phyloP scores from a whole-genome alignment of 2,329 filamentous ascomycete species.

The Colletotrichum australisinense region DNA sequence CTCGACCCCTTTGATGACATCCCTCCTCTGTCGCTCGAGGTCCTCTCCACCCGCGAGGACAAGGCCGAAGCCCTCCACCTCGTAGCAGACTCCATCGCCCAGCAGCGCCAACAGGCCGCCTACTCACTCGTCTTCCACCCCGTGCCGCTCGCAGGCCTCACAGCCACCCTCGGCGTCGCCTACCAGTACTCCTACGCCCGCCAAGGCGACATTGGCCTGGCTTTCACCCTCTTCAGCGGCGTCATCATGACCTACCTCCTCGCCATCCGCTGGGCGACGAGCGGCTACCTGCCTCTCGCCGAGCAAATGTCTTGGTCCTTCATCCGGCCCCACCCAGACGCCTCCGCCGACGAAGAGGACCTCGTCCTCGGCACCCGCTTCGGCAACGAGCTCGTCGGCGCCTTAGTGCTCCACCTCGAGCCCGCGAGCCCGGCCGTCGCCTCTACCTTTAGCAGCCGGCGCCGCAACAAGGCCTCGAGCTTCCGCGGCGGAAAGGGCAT shows the following conservation, averaged over 20 bases:
- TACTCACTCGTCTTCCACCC: constrained; percentile 73
- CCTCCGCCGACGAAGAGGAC: constrained; percentile 57
- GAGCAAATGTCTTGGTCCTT: constrained; percentile 72
- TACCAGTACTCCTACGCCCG: constrained; percentile 60
- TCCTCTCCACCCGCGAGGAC: constrained; percentile 66
- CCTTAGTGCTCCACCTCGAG: constrained; percentile 76
- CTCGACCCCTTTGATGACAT: constrained; percentile 60
- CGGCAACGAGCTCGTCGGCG: constrained; percentile 76
- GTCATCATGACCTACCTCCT: constrained; percentile 73
- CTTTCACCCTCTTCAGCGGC: constrained; percentile 69
- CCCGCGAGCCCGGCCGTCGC: constrained; percentile 41
- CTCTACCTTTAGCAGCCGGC: constrained; percentile 40
- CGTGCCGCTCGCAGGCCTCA: constrained; percentile 61
- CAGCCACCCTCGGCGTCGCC: constrained; percentile 53
- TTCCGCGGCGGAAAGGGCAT: constrained; percentile 72
- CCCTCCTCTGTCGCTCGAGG: constrained; percentile 72
- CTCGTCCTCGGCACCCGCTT: constrained; percentile 74
- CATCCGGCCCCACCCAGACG: constrained; percentile 56
- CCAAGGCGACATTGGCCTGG: constrained; percentile 62
- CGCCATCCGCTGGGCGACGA: constrained; percentile 68
- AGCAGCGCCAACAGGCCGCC: constrained; percentile 80
- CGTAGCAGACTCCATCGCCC: constrained; percentile 83
- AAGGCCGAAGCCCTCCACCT: constrained; percentile 77
- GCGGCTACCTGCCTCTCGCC: constrained; percentile 72
- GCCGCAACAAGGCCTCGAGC: constrained; percentile 52